Percentiles rank a stretch among this genome's conserved stretches.
These are phyloP conservation scores for Alternaria tenuissima DNA, from an alignment of 2,329 filamentous ascomycete genomes.

Conservation along the genomic window DNA sequence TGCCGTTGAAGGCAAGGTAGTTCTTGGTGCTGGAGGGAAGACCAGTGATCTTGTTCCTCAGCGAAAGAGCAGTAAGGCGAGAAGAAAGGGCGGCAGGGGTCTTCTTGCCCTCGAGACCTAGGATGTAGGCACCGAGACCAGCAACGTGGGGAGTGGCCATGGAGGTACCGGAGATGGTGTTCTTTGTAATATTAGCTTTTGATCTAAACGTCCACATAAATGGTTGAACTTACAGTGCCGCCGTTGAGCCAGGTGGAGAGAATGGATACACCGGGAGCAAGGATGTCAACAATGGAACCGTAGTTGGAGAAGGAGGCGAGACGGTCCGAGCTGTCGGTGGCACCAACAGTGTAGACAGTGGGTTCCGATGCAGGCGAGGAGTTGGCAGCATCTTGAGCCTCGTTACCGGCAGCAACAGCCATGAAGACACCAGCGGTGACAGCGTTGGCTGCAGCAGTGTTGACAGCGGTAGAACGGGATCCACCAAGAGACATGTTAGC, in stretches of 20 bases:
- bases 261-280: conserved; percentile 53
- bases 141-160: conserved; percentile 76
- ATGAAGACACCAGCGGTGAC: conserved; percentile 51
- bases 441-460: conserved; percentile 49
- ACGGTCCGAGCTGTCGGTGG: conserved; percentile 48
- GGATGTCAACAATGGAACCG: conserved; percentile 49
- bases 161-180: conserved; percentile 67
- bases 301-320: conserved; percentile 53
- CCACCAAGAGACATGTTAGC: conserved; percentile 54
- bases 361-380: conserved; percentile 51
- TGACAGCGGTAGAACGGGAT: conserved; percentile 46
- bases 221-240: conserved; percentile 40
- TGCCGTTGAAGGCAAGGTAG: conserved; percentile 65
- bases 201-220: neutral
- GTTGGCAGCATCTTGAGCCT: conserved; percentile 41
- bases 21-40: conserved; percentile 60
- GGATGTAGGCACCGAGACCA: conserved; percentile 75
- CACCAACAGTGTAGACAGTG: conserved; percentile 52
- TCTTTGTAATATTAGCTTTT: conserved; percentile 41
- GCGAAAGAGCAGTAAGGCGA: conserved; percentile 57
- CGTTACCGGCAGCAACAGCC: conserved; percentile 53
- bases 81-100: conserved; percentile 59
- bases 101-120: conserved; percentile 58
- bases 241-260: conserved; percentile 59
- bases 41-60: conserved; percentile 53